phyloP scores from a whole-genome alignment of 2,329 filamentous ascomycete species.

The Paraconiothyrium brasiliense region DNA sequence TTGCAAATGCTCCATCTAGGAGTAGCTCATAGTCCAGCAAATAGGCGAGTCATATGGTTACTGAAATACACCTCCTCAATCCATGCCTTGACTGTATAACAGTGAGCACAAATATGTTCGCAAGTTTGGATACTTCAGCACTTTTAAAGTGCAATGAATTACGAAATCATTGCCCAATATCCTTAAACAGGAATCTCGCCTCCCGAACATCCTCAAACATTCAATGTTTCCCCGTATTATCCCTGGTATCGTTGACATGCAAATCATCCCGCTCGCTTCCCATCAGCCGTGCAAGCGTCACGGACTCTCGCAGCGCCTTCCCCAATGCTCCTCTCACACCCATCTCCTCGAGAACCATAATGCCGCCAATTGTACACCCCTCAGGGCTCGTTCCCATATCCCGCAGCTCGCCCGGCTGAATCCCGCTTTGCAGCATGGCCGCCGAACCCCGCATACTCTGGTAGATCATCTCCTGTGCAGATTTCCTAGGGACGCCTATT shows the following conservation, averaged over 20 bases:
- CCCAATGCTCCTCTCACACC: slow-evolving; percentile 39
- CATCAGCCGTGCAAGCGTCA: slow-evolving; percentile 58
- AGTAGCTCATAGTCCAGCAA: too few relatives aligned
- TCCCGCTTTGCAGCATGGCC: slow-evolving; percentile 41
- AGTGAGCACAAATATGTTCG: too few relatives aligned
- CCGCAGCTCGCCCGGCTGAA: slow-evolving; percentile 38
- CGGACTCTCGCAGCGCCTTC: slow-evolving; percentile 57
- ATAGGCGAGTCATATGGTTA: too few relatives aligned
- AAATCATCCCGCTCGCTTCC: slow-evolving; percentile 36
- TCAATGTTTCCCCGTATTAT: slow-evolving; percentile 3
- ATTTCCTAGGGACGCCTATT: slow-evolving; percentile 34
- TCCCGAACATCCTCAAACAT: too few relatives aligned
- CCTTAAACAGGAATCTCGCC: too few relatives aligned
- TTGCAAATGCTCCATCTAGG: too few relatives aligned
- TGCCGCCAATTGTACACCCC: slow-evolving; percentile 45
- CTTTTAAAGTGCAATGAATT: too few relatives aligned
- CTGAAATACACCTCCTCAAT: too few relatives aligned
- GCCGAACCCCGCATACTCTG: slow-evolving; percentile 44
- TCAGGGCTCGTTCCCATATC: slow-evolving; percentile 43
- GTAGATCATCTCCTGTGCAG: slow-evolving; percentile 42
- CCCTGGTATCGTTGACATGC: slow-evolving; percentile 56
- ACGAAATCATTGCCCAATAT: too few relatives aligned
- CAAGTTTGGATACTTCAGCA: too few relatives aligned
- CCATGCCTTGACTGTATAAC: too few relatives aligned
- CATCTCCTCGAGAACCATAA: slow-evolving; percentile 46